Conservation (phyloP, 179 eudicot genomes). For the Dionaea muscipula region DNA sequence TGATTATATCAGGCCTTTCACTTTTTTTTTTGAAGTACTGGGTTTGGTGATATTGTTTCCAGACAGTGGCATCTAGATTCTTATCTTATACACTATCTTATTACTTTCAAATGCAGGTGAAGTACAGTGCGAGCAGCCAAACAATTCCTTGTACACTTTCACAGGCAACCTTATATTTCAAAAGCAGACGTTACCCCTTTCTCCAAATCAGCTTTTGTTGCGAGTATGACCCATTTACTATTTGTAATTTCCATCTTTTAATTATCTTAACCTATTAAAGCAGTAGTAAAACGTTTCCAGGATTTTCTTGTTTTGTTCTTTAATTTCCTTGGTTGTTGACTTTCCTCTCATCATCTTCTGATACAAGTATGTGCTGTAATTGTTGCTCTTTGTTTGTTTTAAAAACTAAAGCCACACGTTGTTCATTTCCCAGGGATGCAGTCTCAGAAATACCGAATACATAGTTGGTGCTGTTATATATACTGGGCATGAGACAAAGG, state of each 20-base stretch:
- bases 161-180: slow-evolving; percentile 87
- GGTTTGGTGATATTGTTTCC: no score
- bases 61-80: no score
- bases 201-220: slow-evolving; percentile 84
- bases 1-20: no score
- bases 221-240: slow-evolving; percentile 38
- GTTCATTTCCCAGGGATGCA: slow-evolving; percentile 62
- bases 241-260: slow-evolving; percentile 2
- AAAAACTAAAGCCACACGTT: slow-evolving; percentile 11
- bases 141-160: slow-evolving; percentile 90
- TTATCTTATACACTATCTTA: slow-evolving; percentile 4
- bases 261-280: not conserved
- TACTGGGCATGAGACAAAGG: slow-evolving; percentile 98
- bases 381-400: slow-evolving; percentile 1
- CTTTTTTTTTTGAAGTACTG: no score
- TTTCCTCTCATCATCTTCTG: no score
- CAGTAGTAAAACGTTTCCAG: not conserved
- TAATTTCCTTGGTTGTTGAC: not conserved
- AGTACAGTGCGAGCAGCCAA: slow-evolving; percentile 92
- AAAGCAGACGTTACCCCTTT: slow-evolving; percentile 75
- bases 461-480: slow-evolving; percentile 80
- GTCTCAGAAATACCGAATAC: slow-evolving; percentile 79
- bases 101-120: slow-evolving; percentile 54
- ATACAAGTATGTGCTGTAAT: not conserved
- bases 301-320: not conserved